phyloP scores from a whole-genome alignment of 2,329 filamentous ascomycete species.

The Dactylellina parvicollis region DNA sequence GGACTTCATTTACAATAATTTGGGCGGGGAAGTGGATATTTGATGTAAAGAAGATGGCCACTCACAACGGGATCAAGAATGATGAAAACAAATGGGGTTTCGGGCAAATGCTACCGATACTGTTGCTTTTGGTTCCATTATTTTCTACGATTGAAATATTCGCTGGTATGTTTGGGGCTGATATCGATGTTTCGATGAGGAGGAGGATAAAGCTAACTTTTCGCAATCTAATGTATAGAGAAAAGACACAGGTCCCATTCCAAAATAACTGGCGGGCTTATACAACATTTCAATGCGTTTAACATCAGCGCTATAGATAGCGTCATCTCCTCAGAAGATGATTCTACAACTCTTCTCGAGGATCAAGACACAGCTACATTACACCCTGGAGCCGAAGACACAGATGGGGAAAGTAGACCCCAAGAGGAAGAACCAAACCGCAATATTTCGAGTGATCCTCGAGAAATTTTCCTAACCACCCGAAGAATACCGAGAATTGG shows the following conservation, averaged over 20 bases:
- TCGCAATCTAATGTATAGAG: background rate
- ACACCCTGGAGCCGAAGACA: no score
- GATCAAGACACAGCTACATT: no score
- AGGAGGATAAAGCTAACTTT: background rate
- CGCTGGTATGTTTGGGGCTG: background rate
- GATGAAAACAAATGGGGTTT: slow-evolving; percentile 1
- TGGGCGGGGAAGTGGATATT: background rate
- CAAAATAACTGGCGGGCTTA: background rate
- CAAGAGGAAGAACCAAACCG: no score
- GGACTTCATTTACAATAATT: background rate
- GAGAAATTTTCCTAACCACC: no score
- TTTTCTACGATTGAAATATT: slow-evolving; percentile 6
- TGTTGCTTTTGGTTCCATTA: background rate
- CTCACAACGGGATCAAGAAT: background rate
- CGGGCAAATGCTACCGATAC: slow-evolving; percentile 13
- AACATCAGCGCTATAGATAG: background rate
- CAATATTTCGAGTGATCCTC: no score
- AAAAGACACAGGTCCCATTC: background rate
- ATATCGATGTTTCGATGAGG: background rate
- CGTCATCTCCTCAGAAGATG: background rate
- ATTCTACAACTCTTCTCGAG: no score
- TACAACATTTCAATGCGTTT: background rate
- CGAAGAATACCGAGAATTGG: no score
- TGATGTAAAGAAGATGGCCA: background rate
- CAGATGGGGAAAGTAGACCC: no score